Evolutionary conservation across 805 yeast genomes (phyloP), one percentile per base, ranked within the genome.

Genomic region (Candida chauliodis): DNA sequence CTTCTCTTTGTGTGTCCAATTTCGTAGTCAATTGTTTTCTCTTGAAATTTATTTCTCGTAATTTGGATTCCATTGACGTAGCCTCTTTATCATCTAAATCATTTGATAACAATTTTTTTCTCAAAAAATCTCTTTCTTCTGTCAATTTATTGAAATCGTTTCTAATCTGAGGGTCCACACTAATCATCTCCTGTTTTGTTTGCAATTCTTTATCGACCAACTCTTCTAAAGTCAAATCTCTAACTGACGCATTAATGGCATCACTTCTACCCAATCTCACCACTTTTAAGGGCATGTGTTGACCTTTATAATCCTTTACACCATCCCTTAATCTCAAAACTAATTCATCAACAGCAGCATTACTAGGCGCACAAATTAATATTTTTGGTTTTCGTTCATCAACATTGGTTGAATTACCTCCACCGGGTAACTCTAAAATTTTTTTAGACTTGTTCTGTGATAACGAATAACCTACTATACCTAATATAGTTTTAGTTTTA

Each of bases 271-370:
- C 99, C 25, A 93, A 63, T 50, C 99, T 77, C 9, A 93, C 95
- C 8, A 93, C 73, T 18, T 71, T 73, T 0, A 95, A 95, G 1
- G 58, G 56, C 44, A 78, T 74, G 1, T 53, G 44, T 9, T 61
- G 59, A 1, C 91, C 91, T 24, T 63, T 56, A 15, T 81, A 63
- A 46, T 75, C 70, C 30, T 60, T 59, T 1, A 90, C 79, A 5
- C 96, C 97, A 14, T 66, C 69, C 47, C 82, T 79, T 42, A 93
- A 65, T 55, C 99, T 81, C 14, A 89, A 51, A 10, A 89, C 93
- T 44, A 93, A 69, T 56, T 95, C 99, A 62, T 93, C 99, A 3
- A 93, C 96, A 10, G 99, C 99, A 1, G 99, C 99, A 66, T 93
- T 93, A 56, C 96, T 87, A 3, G 99, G 99, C 1, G 99, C 98